phyloP scores from a whole-genome alignment of 257 asterid genomes.

The Solanum clarkiae region DNA sequence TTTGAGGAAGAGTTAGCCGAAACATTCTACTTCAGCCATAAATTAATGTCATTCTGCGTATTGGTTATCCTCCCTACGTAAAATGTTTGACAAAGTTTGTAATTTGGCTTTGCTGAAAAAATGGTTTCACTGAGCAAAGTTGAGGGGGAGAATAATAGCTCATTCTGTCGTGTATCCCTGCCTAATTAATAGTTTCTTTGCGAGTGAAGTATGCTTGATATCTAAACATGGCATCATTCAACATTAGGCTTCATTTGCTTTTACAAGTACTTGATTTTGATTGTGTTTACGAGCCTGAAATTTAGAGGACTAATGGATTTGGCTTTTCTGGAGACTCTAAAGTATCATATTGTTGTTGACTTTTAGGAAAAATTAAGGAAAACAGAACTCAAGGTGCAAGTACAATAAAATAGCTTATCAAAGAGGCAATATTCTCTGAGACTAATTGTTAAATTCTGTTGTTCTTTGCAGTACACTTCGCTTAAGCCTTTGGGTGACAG shows the following conservation, averaged over 20 bases:
- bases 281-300: not conserved
- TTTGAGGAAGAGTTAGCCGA: not conserved
- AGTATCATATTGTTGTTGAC: not conserved
- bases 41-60: not conserved
- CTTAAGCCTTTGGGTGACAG: slow-evolving; percentile 95
- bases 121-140: not conserved
- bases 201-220: not conserved
- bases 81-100: not conserved
- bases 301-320: not conserved
- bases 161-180: not conserved
- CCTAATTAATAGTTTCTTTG: not conserved
- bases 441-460: not conserved
- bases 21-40: not conserved
- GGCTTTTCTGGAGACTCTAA: not conserved
- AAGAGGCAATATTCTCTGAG: not conserved
- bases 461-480: slow-evolving; percentile 61
- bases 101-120: not conserved
- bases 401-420: too few species aligned
- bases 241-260: not conserved
- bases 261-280: not conserved
- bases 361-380: too few species aligned
- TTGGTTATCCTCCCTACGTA: not conserved
- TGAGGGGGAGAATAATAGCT: not conserved
- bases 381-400: too few species aligned
- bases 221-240: not conserved